These are phyloP conservation scores for Citrus hindsii DNA, from an alignment of 345 rosid species.

Conservation along the genomic window DNA sequence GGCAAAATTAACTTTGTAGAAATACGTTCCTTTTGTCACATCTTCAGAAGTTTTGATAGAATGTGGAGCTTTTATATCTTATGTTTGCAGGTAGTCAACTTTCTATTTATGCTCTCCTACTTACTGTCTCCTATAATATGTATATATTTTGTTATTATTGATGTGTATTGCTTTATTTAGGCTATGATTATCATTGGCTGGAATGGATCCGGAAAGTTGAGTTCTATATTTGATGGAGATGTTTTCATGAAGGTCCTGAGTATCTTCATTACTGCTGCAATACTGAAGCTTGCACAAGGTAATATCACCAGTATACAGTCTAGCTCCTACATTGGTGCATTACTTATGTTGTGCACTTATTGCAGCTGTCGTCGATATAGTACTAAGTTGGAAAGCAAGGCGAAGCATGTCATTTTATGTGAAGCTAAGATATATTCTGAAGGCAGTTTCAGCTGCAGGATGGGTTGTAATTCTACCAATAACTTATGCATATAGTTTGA, in stretches of 20 bases:
- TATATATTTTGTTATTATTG: slow-evolving; percentile 8
- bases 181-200: slow-evolving; percentile 65
- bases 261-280: slow-evolving; percentile 60
- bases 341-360: slow-evolving; percentile 4
- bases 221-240: slow-evolving; percentile 40
- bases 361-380: slow-evolving; percentile 50
- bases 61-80: slow-evolving; percentile 66
- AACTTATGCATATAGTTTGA: slow-evolving; percentile 53
- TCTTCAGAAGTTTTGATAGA: slow-evolving; percentile 66
- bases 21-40: slow-evolving; percentile 60
- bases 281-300: slow-evolving; percentile 60
- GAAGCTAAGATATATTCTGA: slow-evolving; percentile 49
- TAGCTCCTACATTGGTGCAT: neutral
- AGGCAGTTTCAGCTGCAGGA: slow-evolving; percentile 42
- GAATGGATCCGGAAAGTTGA: slow-evolving; percentile 50
- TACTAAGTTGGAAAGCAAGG: slow-evolving; percentile 50
- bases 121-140: slow-evolving; percentile 6
- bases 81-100: slow-evolving; percentile 44
- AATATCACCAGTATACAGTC: slow-evolving; percentile 11
- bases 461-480: slow-evolving; percentile 55
- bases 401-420: slow-evolving; percentile 44
- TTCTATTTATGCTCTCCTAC: slow-evolving; percentile 1
- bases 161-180: slow-evolving; percentile 27
- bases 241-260: slow-evolving; percentile 53
- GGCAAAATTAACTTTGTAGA: slow-evolving; percentile 63